Evolutionary conservation across 805 yeast genomes (phyloP).

Genomic region (Kuraishia floccosa): DNA sequence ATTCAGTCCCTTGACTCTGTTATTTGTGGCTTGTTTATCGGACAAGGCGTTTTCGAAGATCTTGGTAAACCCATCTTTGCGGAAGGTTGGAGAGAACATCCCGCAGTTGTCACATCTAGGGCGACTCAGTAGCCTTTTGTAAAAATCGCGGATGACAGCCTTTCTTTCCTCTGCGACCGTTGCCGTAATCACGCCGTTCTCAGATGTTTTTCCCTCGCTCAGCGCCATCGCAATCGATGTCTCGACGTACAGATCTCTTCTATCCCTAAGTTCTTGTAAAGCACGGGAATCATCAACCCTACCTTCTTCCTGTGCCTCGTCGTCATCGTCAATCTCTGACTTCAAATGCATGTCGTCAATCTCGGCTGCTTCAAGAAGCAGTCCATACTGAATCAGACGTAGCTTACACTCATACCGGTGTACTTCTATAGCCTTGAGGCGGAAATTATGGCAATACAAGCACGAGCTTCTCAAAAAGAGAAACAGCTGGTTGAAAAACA

Average conservation of each 20-base stretch:
- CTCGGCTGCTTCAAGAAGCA: slow-evolving; percentile 65
- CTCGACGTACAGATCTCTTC: slow-evolving; percentile 54
- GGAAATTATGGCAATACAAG: slow-evolving; percentile 82
- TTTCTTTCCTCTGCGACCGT: slow-evolving; percentile 85
- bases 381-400: slow-evolving; percentile 77
- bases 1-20: slow-evolving; percentile 68
- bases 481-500: slow-evolving; percentile 87
- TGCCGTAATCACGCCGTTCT: slow-evolving; percentile 67
- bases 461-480: slow-evolving; percentile 76
- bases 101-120: slow-evolving; percentile 94
- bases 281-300: slow-evolving; percentile 19
- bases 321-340: slow-evolving; percentile 24
- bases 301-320: slow-evolving; percentile 33
- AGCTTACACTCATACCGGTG: slow-evolving; percentile 74
- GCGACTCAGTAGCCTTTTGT: slow-evolving; percentile 60
- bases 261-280: slow-evolving; percentile 34
- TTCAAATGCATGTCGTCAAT: slow-evolving; percentile 53
- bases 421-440: slow-evolving; percentile 54
- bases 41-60: slow-evolving; percentile 79
- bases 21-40: slow-evolving; percentile 73
- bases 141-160: slow-evolving; percentile 54
- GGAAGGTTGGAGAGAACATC: slow-evolving; percentile 86
- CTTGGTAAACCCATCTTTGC: slow-evolving; percentile 92
- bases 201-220: slow-evolving; percentile 61
- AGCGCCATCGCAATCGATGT: slow-evolving; percentile 63